phyloP scores from a whole-genome alignment of 768 basidiomycete species.

The Termitomyces sp. region DNA sequence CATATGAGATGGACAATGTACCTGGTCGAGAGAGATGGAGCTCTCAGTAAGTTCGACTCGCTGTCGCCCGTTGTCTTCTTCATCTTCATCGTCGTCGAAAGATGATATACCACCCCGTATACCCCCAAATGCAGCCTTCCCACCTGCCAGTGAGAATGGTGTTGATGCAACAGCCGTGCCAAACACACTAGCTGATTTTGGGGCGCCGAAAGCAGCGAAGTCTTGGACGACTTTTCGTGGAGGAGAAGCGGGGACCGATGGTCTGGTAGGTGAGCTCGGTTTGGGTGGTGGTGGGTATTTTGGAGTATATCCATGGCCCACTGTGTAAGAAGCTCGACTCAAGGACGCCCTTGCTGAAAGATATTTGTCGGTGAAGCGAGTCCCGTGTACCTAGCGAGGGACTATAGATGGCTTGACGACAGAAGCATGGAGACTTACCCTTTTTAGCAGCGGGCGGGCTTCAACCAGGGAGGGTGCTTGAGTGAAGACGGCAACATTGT shows the following conservation, averaged over 20 bases:
- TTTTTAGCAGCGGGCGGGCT: conserved; percentile 74
- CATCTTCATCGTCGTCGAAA: conserved; percentile 68
- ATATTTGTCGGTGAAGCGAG: conserved; percentile 97
- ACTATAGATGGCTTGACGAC: conserved; percentile 4
- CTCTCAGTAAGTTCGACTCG: conserved; percentile 76
- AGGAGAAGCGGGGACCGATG: conserved; percentile 50
- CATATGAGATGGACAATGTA: conserved; percentile 27
- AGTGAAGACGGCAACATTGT: conserved; percentile 87
- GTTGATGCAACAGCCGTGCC: conserved; percentile 80
- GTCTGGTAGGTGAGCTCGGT: conserved; percentile 39
- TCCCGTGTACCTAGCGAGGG: conserved; percentile 73
- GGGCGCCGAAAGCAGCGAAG: conserved; percentile 82
- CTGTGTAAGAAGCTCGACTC: conserved; percentile 49
- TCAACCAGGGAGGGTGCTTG: conserved; percentile 66
- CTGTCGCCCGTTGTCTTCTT: conserved; percentile 66
- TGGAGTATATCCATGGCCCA: conserved; percentile 47
- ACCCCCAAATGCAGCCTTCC: conserved; percentile 82
- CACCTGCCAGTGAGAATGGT: conserved; percentile 74
- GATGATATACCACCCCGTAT: conserved; percentile 44
- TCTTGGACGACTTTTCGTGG: conserved; percentile 86
- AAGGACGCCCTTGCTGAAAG: conserved; percentile 66
- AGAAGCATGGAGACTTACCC: conserved; percentile 44
- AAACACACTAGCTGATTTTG: conserved; percentile 73
- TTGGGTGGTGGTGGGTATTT: conserved; percentile 39
- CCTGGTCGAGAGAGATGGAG: conserved; percentile 92